phyloP scores from a whole-genome alignment of 805 yeast species.

The Isabelozyma pseudorhagii region DNA sequence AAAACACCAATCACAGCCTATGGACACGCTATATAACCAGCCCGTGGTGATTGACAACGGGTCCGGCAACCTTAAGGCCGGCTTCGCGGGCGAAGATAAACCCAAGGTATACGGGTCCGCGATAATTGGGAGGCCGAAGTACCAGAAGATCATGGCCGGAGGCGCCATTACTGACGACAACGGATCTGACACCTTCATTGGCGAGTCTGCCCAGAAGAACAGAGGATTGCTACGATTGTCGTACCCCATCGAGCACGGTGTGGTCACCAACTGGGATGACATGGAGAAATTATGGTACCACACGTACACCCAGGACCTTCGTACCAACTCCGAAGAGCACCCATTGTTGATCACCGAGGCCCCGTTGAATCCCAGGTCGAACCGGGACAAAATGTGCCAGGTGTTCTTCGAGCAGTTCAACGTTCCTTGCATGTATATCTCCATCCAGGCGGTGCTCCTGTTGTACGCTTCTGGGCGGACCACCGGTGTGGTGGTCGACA shows the following conservation, averaged over 20 bases:
- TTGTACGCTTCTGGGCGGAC: conserved; percentile 87
- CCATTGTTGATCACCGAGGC: conserved; percentile 88
- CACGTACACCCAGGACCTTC: conserved; percentile 55
- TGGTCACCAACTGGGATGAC: conserved; percentile 78
- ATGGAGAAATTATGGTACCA: conserved; percentile 82
- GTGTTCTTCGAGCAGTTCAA: conserved; percentile 68
- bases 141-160: conserved; percentile 74
- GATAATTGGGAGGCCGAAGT: conserved; percentile 78
- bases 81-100: conserved; percentile 87
- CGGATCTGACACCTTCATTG: conserved; percentile 63
- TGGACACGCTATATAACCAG: conserved; percentile 34
- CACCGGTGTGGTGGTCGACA: conserved; percentile 83
- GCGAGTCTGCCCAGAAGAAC: conserved; percentile 67
- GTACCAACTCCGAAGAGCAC: conserved; percentile 70
- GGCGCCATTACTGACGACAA: conserved; percentile 15
- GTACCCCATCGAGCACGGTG: conserved; percentile 79
- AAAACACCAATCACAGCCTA: not conserved
- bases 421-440: conserved; percentile 71
- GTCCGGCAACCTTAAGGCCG: conserved; percentile 80
- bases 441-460: conserved; percentile 76
- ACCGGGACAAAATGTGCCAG: conserved; percentile 62
- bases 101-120: conserved; percentile 68
- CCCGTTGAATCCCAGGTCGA: conserved; percentile 68
- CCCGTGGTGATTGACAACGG: conserved; percentile 57
- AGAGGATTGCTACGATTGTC: conserved; percentile 71